Evolutionary conservation across 169 alveolate species (phyloP).

Genomic region (Eimeria necatrix): DNA sequence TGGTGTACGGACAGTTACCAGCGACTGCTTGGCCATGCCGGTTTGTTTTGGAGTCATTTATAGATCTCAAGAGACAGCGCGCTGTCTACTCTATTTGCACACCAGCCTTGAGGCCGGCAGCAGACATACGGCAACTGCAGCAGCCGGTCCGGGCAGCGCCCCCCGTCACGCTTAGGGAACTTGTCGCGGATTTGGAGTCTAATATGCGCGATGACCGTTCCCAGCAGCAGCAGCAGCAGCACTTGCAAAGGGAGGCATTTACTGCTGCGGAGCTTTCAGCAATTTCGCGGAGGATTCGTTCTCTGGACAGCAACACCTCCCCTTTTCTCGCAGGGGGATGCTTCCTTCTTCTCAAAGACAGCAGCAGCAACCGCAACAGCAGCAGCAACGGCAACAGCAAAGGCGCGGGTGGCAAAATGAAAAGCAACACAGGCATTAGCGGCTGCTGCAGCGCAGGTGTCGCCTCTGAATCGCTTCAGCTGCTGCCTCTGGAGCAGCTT

Average conservation of each 20-base stretch:
- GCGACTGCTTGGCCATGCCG: conserved; percentile 53
- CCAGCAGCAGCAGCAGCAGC: conserved; percentile 26
- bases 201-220: not conserved
- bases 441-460: conserved; percentile 8
- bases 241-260: not conserved
- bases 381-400: conserved; percentile 14
- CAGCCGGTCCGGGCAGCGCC: not conserved
- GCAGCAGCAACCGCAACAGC: conserved; percentile 41
- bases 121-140: not conserved
- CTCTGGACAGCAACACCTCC: conserved; percentile 12
- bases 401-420: not conserved
- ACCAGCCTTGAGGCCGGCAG: conserved; percentile 38
- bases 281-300: not conserved
- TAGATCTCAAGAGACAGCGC: conserved; percentile 31
- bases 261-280: not conserved
- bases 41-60: conserved; percentile 19
- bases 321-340: conserved; percentile 41
- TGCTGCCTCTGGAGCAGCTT: conserved; percentile 35
- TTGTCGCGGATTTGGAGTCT: not conserved
- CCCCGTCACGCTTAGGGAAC: not conserved
- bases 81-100: conserved; percentile 44
- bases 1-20: conserved; percentile 6
- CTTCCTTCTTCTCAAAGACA: not conserved
- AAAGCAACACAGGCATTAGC: not conserved
- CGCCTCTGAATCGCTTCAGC: not conserved